Evolutionary conservation across 495 filamentous ascomycete genomes (phyloP).

Genomic region (Oleoguttula mirabilis): DNA sequence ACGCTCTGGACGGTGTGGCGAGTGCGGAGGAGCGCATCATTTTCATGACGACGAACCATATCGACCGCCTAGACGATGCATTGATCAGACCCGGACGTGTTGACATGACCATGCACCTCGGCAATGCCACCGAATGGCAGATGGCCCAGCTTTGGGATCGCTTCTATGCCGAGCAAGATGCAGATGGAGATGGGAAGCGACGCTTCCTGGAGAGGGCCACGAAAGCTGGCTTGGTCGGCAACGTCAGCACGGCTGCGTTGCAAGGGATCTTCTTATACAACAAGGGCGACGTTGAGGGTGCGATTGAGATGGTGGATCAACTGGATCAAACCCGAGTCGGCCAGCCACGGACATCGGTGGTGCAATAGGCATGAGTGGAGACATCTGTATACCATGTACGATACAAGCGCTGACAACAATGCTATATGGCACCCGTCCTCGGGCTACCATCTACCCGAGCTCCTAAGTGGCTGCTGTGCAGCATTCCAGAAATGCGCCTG

Average conservation of each 20-base stretch:
- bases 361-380: no score
- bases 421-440: no score
- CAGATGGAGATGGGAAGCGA: constrained; percentile 40
- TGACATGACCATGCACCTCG: constrained; percentile 83
- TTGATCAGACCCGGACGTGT: constrained; percentile 84
- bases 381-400: no score
- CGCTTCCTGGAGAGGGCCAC: constrained; percentile 40
- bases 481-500: no score
- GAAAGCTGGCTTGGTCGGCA: constrained; percentile 41
- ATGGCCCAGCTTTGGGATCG: constrained; percentile 82
- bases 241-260: constrained; percentile 74
- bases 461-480: no score
- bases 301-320: constrained; percentile 64
- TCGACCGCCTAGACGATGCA: constrained; percentile 77
- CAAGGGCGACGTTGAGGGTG: constrained; percentile 78
- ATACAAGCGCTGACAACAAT: no score
- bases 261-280: constrained; percentile 92
- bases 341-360: background rate
- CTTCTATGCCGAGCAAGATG: constrained; percentile 79
- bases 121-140: constrained; percentile 75
- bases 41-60: constrained; percentile 91
- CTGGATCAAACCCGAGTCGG: constrained; percentile 2
- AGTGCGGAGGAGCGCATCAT: constrained; percentile 87
- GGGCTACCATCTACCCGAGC: no score
- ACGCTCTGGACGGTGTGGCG: constrained; percentile 89